A percentile compares a stretch with the other conserved stretches of the same genome.
Evolutionary conservation across 768 basidiomycete species (phyloP).

Genomic region (Austroboletus festivus): DNA sequence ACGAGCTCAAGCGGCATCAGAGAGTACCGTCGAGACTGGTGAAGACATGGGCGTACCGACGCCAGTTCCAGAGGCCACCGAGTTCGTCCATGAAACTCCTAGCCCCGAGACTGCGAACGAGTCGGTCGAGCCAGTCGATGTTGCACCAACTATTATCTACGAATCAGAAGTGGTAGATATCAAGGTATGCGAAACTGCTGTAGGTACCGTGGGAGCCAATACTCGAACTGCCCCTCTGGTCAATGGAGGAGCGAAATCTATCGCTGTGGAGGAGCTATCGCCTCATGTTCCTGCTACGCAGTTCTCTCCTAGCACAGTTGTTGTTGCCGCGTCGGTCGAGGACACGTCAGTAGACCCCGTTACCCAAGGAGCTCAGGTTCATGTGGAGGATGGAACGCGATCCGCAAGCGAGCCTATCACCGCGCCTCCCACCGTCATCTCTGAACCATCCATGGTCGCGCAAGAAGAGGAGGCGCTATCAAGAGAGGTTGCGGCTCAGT

Average conservation of each 20-base stretch:
- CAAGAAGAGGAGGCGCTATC: too few species aligned
- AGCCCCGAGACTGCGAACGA: neutral
- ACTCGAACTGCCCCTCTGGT: too few species aligned
- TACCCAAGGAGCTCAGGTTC: neutral
- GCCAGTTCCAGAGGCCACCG: neutral
- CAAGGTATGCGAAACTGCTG: neutral
- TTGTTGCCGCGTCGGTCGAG: too few species aligned
- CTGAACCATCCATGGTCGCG: constrained; percentile 1
- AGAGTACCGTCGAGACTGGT: neutral
- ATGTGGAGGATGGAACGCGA: neutral
- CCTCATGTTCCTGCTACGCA: too few species aligned
- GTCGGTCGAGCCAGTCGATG: neutral
- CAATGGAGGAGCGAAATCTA: too few species aligned
- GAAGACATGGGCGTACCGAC: neutral
- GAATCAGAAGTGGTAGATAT: neutral
- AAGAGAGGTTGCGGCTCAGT: constrained; percentile 10
- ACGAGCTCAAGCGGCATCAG: constrained; percentile 2
- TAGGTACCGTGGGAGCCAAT: neutral
- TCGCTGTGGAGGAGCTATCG: constrained; percentile 2
- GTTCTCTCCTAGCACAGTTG: too few species aligned
- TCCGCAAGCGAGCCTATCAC: constrained; percentile 1
- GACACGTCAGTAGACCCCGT: too few species aligned
- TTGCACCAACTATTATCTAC: too few species aligned
- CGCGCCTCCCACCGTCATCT: neutral
- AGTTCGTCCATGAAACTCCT: constrained; percentile 7